These are phyloP conservation scores for Phyllostachys edulis DNA, from an alignment of 176 grass and related monocot genomes.

Conservation along the genomic window DNA sequence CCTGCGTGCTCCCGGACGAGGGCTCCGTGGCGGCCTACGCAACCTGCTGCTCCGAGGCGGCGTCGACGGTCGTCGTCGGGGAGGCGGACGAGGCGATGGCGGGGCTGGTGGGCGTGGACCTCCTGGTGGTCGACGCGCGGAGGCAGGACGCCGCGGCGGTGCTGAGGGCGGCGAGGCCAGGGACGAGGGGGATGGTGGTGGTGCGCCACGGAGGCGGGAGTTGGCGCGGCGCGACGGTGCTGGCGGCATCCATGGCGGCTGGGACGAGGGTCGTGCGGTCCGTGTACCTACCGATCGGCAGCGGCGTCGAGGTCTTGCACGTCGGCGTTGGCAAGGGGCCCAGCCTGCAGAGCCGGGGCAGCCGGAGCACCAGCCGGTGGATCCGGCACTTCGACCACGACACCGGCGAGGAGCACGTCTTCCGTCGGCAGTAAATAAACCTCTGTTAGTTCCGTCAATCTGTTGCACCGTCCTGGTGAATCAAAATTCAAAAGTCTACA, in stretches of 20 bases:
- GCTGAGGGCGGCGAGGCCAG: constrained; percentile 52
- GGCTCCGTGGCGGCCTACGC: not conserved
- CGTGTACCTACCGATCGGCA: constrained; percentile 64
- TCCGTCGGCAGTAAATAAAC: constrained; percentile 49
- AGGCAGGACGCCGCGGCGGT: constrained; percentile 41
- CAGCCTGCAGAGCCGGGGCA: constrained; percentile 17
- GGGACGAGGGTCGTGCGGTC: constrained; percentile 65
- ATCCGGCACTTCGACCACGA: constrained; percentile 62
- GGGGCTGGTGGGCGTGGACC: constrained; percentile 57
- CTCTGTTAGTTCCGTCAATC: not conserved
- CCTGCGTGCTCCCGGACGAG: not conserved
- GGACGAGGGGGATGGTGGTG: constrained; percentile 68
- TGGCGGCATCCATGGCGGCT: constrained; percentile 17
- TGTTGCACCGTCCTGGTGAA: not conserved
- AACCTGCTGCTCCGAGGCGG: not conserved
- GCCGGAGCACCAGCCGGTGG: constrained; percentile 38
- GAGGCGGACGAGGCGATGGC: constrained; percentile 47
- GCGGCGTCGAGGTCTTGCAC: constrained; percentile 75
- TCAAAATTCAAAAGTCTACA: not conserved
- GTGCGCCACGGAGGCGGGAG: constrained; percentile 43
- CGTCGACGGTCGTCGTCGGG: constrained; percentile 4
- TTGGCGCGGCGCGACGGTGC: not conserved
- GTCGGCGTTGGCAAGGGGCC: constrained; percentile 81
- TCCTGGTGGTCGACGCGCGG: constrained; percentile 60
- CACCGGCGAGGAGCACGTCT: constrained; percentile 76